Conservation (phyloP, 495 filamentous ascomycete species). For the Chaetomium fimeti region DNA sequence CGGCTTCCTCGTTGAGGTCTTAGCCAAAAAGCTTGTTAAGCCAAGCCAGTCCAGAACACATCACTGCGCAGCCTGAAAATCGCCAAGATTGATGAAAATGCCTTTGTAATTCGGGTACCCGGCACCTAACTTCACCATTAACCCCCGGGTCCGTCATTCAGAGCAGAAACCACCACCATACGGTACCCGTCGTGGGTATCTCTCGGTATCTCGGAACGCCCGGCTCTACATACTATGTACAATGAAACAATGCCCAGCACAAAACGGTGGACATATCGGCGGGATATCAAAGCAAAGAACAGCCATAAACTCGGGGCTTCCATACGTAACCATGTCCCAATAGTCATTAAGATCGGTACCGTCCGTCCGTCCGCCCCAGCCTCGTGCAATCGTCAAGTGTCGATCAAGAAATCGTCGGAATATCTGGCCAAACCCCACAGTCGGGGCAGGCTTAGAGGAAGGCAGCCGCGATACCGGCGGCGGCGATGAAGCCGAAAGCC, state of each 20-base stretch:
- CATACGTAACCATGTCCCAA: conserved; percentile 24
- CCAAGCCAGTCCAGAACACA: too few relatives aligned
- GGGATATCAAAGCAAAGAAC: conserved; percentile 28
- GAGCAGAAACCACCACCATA: conserved; percentile 8
- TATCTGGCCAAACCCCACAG: conserved; percentile 5
- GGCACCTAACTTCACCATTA: conserved; percentile 11
- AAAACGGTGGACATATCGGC: conserved; percentile 25
- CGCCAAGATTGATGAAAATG: not conserved
- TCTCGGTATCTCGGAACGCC: conserved; percentile 25
- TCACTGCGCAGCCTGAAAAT: too few relatives aligned
- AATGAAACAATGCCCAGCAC: conserved; percentile 28
- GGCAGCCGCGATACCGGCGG: conserved; percentile 38
- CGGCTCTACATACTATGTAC: conserved; percentile 32
- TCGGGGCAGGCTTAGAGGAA: conserved; percentile 30
- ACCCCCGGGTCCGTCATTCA: conserved; percentile 3
- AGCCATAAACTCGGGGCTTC: conserved; percentile 19
- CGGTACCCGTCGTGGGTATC: conserved; percentile 30
- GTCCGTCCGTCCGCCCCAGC: conserved; percentile 20
- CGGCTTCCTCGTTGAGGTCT: too few relatives aligned
- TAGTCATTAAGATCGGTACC: conserved; percentile 34
- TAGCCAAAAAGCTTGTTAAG: too few relatives aligned
- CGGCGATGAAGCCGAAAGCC: conserved; percentile 36
- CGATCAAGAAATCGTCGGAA: conserved; percentile 23
- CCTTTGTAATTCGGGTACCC: not conserved
- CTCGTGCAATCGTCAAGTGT: conserved; percentile 27